A percentile compares a stretch with the other conserved stretches of the same genome.
Evolutionary conservation across 805 yeast genomes (phyloP).

Genomic region (Pichia nakasei): DNA sequence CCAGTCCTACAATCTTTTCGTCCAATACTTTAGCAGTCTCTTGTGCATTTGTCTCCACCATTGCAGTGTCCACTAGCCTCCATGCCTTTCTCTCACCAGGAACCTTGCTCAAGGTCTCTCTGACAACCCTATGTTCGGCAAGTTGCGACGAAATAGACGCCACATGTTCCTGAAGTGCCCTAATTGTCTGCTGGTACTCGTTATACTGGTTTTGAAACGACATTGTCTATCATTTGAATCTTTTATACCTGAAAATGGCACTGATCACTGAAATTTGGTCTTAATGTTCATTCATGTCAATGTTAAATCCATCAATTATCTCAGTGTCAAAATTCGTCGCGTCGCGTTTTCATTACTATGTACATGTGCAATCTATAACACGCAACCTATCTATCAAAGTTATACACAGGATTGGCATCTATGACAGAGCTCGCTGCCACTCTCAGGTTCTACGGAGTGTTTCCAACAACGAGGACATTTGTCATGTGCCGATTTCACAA

Average conservation of each 20-base stretch:
- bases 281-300: too few relatives aligned
- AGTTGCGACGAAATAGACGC: slow-evolving; percentile 41
- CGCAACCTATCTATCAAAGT: too few relatives aligned
- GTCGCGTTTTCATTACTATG: neutral
- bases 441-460: slow-evolving; percentile 35
- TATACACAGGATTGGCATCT: slow-evolving; percentile 39
- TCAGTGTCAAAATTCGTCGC: too few relatives aligned
- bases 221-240: neutral
- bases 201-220: slow-evolving; percentile 41
- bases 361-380: too few relatives aligned
- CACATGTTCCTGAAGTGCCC: slow-evolving; percentile 37
- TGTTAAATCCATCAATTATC: too few relatives aligned
- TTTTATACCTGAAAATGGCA: too few relatives aligned
- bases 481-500: slow-evolving; percentile 25
- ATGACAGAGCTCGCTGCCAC: slow-evolving; percentile 47
- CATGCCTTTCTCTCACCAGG: slow-evolving; percentile 66
- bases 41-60: slow-evolving; percentile 74
- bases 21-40: slow-evolving; percentile 60
- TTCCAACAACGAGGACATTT: slow-evolving; percentile 98
- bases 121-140: slow-evolving; percentile 42
- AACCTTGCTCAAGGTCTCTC: slow-evolving; percentile 44
- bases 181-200: slow-evolving; percentile 40
- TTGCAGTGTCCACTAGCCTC: slow-evolving; percentile 51
- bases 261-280: too few relatives aligned
- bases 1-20: slow-evolving; percentile 44